A percentile compares a stretch with the other conserved stretches of the same genome.
Evolutionary conservation across 2,329 filamentous ascomycete genomes (phyloP).

Genomic region (Diaporthe citri): DNA sequence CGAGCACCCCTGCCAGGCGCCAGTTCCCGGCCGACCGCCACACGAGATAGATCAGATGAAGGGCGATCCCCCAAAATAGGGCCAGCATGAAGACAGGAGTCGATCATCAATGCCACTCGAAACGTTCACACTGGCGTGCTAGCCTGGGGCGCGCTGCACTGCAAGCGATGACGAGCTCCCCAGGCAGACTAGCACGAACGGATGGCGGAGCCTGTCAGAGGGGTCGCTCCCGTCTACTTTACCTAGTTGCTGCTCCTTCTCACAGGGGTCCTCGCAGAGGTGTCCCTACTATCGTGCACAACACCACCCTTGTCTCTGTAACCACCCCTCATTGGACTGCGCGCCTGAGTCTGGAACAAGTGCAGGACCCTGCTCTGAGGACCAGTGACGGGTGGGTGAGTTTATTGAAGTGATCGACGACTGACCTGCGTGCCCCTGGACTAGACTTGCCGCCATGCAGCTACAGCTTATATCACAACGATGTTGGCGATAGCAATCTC

Average conservation of each 20-base stretch:
- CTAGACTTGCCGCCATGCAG: neutral
- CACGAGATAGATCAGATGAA: slow-evolving; percentile 6
- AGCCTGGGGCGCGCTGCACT: neutral
- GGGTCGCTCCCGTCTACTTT: neutral
- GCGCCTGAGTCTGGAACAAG: neutral
- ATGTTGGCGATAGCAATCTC: neutral
- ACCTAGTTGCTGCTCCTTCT: no score
- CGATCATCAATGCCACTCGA: slow-evolving; percentile 32
- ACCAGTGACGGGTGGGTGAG: neutral
- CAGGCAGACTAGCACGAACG: slow-evolving; percentile 18
- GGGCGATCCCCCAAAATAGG: neutral
- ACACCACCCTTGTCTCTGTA: neutral
- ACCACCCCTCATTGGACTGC: neutral
- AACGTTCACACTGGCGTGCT: neutral
- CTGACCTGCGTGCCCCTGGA: neutral
- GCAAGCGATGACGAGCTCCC: neutral
- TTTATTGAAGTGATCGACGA: neutral
- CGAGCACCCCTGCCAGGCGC: slow-evolving; percentile 10
- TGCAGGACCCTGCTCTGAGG: neutral
- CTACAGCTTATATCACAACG: neutral
- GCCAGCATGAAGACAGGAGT: slow-evolving; percentile 22
- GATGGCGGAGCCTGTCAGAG: slow-evolving; percentile 23
- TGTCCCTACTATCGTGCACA: neutral
- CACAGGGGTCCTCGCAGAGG: neutral
- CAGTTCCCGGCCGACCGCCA: neutral